Evolutionary conservation across 352 stramenopile genomes (phyloP).

Genomic region (Detonula confervacea): DNA sequence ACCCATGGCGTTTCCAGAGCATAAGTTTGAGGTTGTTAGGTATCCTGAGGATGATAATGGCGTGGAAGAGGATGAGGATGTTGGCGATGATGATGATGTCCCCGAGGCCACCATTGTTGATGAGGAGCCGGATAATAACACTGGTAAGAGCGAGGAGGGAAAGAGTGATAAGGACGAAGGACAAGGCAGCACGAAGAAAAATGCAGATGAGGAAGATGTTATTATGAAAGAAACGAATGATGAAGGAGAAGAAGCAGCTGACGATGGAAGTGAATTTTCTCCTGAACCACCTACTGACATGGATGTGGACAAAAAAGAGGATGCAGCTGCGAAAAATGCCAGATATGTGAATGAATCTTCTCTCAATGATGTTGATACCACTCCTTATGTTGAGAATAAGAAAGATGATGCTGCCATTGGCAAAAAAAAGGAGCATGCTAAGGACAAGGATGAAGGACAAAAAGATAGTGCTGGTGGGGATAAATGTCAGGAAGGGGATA

Average conservation of each 20-base stretch:
- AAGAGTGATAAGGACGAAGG: neutral
- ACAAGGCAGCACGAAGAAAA: neutral
- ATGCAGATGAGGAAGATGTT: neutral
- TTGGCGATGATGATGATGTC: conserved; percentile 10
- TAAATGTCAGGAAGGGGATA: too few species aligned
- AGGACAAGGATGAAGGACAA: conserved; percentile 11
- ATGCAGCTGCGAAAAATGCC: neutral
- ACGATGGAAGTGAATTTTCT: conserved; percentile 1
- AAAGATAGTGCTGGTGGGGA: neutral
- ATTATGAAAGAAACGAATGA: neutral
- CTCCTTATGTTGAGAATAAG: neutral
- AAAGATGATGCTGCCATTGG: conserved; percentile 9
- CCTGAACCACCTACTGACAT: neutral
- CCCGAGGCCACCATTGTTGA: neutral
- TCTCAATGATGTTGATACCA: conserved; percentile 10
- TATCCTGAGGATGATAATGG: conserved; percentile 1
- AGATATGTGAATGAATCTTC: neutral
- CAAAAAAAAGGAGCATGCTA: too few species aligned
- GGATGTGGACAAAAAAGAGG: neutral
- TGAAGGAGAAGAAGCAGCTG: conserved; percentile 1
- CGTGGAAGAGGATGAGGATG: neutral
- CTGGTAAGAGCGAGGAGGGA: too few species aligned
- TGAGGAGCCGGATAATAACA: too few species aligned
- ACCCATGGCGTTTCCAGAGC: neutral
- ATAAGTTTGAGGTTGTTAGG: conserved; percentile 32